These are phyloP conservation scores for Malus orientalis DNA, from an alignment of 306 rosid species.

Conservation along the genomic window DNA sequence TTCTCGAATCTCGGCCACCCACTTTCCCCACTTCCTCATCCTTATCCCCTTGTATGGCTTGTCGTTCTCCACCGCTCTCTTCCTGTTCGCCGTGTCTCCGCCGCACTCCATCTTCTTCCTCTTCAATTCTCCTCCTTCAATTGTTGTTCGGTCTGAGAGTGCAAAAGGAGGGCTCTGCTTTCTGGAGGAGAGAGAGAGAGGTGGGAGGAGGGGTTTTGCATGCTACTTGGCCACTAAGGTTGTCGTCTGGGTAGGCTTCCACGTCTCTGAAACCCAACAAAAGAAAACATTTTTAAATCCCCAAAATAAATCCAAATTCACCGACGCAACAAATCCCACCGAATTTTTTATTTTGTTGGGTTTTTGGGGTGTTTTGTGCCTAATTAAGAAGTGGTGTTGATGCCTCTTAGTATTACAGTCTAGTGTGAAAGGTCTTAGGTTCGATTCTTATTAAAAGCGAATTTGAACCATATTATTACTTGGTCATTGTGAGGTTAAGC, in stretches of 20 bases:
- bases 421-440: fast-evolving
- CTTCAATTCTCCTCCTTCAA: background rate
- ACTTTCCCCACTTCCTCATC: constrained; percentile 99
- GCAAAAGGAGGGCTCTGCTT: background rate
- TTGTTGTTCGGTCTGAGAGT: background rate
- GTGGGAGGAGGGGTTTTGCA: background rate
- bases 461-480: fast-evolving
- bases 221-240: constrained; percentile 47
- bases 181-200: constrained; percentile 1
- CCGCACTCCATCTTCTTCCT: background rate
- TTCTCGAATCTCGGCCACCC: constrained; percentile 99
- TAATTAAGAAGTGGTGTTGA: background rate
- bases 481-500: too few relatives aligned
- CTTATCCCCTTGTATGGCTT: constrained; percentile 92
- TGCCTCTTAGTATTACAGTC: fast-evolving
- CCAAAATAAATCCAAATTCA: constrained; percentile 29
- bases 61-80: constrained; percentile 31
- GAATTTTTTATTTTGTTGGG: background rate
- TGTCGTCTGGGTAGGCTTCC: constrained; percentile 58
- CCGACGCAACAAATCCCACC: constrained; percentile 27
- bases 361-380: background rate
- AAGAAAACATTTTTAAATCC: background rate
- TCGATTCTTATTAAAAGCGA: too few relatives aligned
- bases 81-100: constrained; percentile 16
- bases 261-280: constrained; percentile 41